A percentile compares a stretch with the other conserved stretches of the same genome.
Conservation (phyloP, 2,329 filamentous ascomycete genomes). For the Xylariaceae sp. region DNA sequence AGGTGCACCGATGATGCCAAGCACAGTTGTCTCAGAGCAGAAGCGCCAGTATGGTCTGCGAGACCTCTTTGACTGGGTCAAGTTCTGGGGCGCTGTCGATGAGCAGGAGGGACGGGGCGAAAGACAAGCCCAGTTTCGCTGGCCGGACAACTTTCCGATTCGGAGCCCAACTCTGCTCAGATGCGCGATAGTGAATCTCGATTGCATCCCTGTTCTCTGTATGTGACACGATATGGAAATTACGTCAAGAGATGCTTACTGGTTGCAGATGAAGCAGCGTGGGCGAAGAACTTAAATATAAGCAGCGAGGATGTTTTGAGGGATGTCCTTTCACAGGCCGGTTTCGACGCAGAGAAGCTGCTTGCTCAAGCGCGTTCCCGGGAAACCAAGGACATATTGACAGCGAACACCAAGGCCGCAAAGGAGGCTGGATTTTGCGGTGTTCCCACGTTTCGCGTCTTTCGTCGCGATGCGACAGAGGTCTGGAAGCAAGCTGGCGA, state of each 20-base stretch:
- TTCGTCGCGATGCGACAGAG: constrained; percentile 1
- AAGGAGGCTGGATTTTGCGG: constrained; percentile 8
- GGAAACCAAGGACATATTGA: constrained; percentile 1
- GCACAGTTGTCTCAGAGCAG: constrained; percentile 3
- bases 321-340: constrained; percentile 3
- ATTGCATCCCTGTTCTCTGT: constrained; percentile 4
- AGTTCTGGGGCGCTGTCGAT: constrained; percentile 6
- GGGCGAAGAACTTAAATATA: constrained; percentile 6
- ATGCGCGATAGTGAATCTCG: constrained; percentile 4
- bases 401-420: constrained; percentile 5
- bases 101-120: constrained; percentile 1
- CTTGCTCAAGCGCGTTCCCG: constrained; percentile 2
- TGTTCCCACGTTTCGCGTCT: constrained; percentile 7
- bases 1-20: constrained; percentile 6
- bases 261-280: constrained; percentile 4
- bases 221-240: neutral
- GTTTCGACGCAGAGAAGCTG: constrained; percentile 4
- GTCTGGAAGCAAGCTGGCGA: constrained; percentile 4
- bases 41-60: constrained; percentile 3
- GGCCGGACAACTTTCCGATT: constrained; percentile 7
- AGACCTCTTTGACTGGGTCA: constrained; percentile 5
- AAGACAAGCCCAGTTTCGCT: neutral
- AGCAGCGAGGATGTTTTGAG: constrained; percentile 5
- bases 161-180: constrained; percentile 5
- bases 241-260: constrained; percentile 1